These are phyloP conservation scores for Sporobolomyces pararoseus DNA, from an alignment of 768 basidiomycete genomes.

Conservation along the genomic window DNA sequence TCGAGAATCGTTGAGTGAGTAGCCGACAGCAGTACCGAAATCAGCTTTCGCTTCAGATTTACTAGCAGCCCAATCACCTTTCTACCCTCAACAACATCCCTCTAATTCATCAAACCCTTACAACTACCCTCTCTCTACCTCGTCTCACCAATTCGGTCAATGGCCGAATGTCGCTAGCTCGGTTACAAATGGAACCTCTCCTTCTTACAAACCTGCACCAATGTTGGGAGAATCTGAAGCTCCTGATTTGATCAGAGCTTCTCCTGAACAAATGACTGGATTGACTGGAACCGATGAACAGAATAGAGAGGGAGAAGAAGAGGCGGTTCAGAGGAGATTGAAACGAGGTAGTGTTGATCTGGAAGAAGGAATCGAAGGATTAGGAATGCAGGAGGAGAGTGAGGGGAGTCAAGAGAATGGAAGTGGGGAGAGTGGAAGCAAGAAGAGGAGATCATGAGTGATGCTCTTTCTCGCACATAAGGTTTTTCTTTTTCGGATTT, in stretches of 20 bases:
- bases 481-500: not conserved
- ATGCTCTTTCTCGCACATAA: too few relatives aligned
- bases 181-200: too few relatives aligned
- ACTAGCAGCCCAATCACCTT: slow-evolving; percentile 30
- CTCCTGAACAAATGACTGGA: not conserved
- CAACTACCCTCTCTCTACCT: not conserved
- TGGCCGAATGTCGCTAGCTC: too few relatives aligned
- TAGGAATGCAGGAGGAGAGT: slow-evolving; percentile 1
- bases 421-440: not conserved
- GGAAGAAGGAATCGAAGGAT: slow-evolving; percentile 1
- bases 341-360: slow-evolving; percentile 16
- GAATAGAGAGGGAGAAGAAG: not conserved
- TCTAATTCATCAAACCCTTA: not conserved
- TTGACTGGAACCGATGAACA: too few relatives aligned
- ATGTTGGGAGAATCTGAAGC: slow-evolving; percentile 12
- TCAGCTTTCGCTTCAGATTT: slow-evolving; percentile 35
- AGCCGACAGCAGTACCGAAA: slow-evolving; percentile 23
- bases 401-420: not conserved
- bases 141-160: too few relatives aligned
- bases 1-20: not conserved
- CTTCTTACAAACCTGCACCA: slow-evolving; percentile 28
- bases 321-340: not conserved
- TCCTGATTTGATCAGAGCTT: slow-evolving; percentile 5
- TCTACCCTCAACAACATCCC: slow-evolving; percentile 19
- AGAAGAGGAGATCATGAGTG: slow-evolving; percentile 8